These are phyloP conservation scores for Aspergillus latus DNA, from an alignment of 2,329 filamentous ascomycete species.

Conservation along the genomic window DNA sequence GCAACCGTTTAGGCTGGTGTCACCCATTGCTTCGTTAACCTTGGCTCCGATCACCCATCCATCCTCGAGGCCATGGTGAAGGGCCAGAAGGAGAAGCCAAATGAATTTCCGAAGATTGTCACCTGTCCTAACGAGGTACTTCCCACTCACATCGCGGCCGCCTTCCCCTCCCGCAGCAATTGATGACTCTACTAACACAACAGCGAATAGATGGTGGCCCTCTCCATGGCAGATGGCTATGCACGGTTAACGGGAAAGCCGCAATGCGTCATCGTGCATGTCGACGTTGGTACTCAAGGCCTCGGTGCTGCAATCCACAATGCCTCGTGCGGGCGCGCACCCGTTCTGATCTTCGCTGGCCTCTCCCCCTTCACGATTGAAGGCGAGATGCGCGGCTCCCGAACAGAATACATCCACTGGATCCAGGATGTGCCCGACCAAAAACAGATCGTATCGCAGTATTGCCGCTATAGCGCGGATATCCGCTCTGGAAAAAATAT, in stretches of 20 bases:
- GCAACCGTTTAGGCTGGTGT: slow-evolving; percentile 45
- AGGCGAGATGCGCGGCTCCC: slow-evolving; percentile 72
- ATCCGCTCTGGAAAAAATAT: slow-evolving; percentile 82
- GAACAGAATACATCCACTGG: slow-evolving; percentile 85
- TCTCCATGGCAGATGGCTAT: slow-evolving; percentile 82
- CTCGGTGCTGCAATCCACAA: slow-evolving; percentile 78
- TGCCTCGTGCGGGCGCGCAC: slow-evolving; percentile 70
- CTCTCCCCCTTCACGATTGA: slow-evolving; percentile 74
- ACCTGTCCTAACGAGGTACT: slow-evolving; percentile 76
- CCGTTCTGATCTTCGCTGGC: slow-evolving; percentile 75
- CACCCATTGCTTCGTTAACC: slow-evolving; percentile 54
- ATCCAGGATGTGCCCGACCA: slow-evolving; percentile 82
- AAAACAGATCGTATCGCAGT: slow-evolving; percentile 76
- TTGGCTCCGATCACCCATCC: slow-evolving; percentile 64
- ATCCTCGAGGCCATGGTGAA: slow-evolving; percentile 81
- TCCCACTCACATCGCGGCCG: neutral
- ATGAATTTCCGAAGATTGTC: slow-evolving; percentile 69
- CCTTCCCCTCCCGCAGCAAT: neutral
- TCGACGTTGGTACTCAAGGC: slow-evolving; percentile 79
- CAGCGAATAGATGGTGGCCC: slow-evolving; percentile 68
- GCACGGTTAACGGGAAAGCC: slow-evolving; percentile 70
- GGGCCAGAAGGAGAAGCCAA: slow-evolving; percentile 65
- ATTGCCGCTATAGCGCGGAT: slow-evolving; percentile 80
- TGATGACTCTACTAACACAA: neutral
- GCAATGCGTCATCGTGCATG: slow-evolving; percentile 76